These are phyloP conservation scores for Jacaranda copaia DNA, from an alignment of 257 asterid species.

Conservation along the genomic window DNA sequence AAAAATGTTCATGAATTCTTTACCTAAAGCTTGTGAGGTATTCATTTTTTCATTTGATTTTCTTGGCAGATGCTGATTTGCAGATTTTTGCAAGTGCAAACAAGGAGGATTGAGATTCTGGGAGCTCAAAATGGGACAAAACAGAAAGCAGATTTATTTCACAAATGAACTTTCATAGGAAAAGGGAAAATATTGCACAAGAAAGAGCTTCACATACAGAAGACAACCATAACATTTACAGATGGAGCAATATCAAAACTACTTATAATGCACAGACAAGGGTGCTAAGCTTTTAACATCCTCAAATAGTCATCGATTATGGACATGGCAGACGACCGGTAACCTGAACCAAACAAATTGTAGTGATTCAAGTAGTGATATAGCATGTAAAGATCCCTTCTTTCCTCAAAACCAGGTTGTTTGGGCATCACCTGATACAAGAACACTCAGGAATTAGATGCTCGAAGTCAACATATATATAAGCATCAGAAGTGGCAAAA, in stretches of 20 bases:
- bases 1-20: no score
- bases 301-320: conserved; percentile 80
- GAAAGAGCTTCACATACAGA: background rate
- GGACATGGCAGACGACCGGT: conserved; percentile 82
- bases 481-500: background rate
- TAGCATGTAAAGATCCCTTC: conserved; percentile 80
- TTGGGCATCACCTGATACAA: conserved; percentile 81
- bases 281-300: conserved; percentile 57
- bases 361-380: conserved; percentile 95
- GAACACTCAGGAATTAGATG: background rate
- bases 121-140: no score
- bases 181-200: background rate
- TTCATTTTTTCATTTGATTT: no score
- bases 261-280: conserved; percentile 15
- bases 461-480: background rate
- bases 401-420: conserved; percentile 74
- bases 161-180: background rate
- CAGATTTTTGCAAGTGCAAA: no score
- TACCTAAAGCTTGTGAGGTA: no score
- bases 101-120: no score
- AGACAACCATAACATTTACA: background rate
- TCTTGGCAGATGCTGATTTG: no score
- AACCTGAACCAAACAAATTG: conserved; percentile 92
- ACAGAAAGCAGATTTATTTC: background rate
- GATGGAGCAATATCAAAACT: background rate